Conservation (phyloP, 768 basidiomycete species). For the Megacollybia marginata region DNA sequence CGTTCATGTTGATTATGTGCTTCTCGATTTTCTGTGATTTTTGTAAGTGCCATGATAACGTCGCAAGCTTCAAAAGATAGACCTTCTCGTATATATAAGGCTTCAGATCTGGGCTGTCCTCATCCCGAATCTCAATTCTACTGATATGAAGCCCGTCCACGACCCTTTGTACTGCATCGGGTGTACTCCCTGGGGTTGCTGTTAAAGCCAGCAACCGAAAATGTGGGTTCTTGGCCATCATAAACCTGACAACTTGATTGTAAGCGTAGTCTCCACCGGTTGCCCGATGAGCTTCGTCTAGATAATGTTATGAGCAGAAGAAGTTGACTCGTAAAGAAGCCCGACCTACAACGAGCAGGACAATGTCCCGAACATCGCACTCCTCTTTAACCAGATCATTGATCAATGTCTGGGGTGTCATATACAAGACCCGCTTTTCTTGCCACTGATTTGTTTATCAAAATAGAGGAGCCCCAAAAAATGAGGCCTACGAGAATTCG, state of each 20-base stretch:
- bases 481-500: constrained; percentile 46
- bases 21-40: constrained; percentile 57
- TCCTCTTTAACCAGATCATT: constrained; percentile 74
- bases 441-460: constrained; percentile 48
- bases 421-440: constrained; percentile 84
- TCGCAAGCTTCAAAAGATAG: not conserved
- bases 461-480: constrained; percentile 7
- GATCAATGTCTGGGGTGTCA: constrained; percentile 91
- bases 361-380: constrained; percentile 73
- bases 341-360: constrained; percentile 83
- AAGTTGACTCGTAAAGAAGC: constrained; percentile 1
- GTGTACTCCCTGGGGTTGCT: constrained; percentile 85
- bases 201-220: constrained; percentile 91
- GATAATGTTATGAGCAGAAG: not conserved
- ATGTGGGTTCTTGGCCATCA: constrained; percentile 93
- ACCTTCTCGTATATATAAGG: constrained; percentile 88
- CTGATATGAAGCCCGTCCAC: constrained; percentile 95
- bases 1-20: constrained; percentile 70
- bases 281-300: constrained; percentile 94
- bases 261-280: constrained; percentile 86
- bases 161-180: constrained; percentile 82
- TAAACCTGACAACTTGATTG: constrained; percentile 75
- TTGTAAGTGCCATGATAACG: constrained; percentile 3
- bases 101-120: constrained; percentile 79
- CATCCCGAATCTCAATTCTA: constrained; percentile 89